phyloP scores from a whole-genome alignment of 306 rosid species.

The Crotalaria pallida region DNA sequence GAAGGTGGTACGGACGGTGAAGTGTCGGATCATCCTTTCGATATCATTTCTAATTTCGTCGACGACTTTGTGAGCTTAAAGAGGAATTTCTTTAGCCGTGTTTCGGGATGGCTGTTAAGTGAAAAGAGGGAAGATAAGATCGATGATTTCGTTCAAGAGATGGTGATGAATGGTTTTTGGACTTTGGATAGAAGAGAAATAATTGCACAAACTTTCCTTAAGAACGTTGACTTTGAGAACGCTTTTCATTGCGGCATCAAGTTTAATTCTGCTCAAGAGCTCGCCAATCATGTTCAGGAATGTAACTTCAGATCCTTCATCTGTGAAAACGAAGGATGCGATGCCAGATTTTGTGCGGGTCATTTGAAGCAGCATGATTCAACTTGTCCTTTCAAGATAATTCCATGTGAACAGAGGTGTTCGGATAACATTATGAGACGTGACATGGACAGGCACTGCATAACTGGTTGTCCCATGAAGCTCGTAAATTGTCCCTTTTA shows the following conservation, averaged over 20 bases:
- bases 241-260: conserved; percentile 51
- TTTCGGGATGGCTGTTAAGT: conserved; percentile 70
- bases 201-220: conserved; percentile 41
- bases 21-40: conserved; percentile 57
- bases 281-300: conserved; percentile 36
- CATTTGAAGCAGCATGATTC: conserved; percentile 61
- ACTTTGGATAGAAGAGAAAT: conserved; percentile 52
- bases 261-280: conserved; percentile 41
- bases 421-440: conserved; percentile 58
- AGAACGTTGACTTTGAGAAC: conserved; percentile 66
- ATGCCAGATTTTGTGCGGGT: conserved; percentile 45
- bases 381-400: conserved; percentile 67
- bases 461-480: conserved; percentile 84
- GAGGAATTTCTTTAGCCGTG: conserved; percentile 64
- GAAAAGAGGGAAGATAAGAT: conserved; percentile 86
- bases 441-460: conserved; percentile 86
- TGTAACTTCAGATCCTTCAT: conserved; percentile 54
- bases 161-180: conserved; percentile 74
- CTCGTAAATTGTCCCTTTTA: conserved; percentile 79
- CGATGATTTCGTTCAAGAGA: conserved; percentile 78
- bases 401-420: conserved; percentile 78
- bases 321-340: conserved; percentile 64
- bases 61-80: conserved; percentile 62
- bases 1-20: conserved; percentile 52
- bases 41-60: conserved; percentile 61